These are phyloP conservation scores for Cyclotella distinguenda DNA, from an alignment of 108 stramenopile species.

Conservation along the genomic window DNA sequence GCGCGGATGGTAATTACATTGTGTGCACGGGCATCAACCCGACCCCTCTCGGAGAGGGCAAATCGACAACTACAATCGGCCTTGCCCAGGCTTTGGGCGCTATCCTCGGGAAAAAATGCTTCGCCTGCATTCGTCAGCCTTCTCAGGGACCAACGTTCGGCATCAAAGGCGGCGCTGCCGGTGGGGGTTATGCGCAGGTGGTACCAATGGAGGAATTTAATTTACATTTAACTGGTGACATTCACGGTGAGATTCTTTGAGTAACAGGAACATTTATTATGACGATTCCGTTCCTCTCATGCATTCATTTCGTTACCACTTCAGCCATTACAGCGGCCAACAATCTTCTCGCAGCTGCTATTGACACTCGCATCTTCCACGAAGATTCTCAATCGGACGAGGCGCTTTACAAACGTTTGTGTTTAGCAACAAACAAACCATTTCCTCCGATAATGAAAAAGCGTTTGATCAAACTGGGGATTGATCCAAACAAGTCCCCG, in stretches of 20 bases:
- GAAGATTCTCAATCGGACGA: constrained; percentile 89
- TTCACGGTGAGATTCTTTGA: constrained; percentile 57
- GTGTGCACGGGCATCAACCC: constrained; percentile 99
- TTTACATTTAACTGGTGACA: constrained; percentile 96
- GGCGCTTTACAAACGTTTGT: constrained; percentile 88
- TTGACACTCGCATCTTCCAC: constrained; percentile 97
- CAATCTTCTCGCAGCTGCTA: constrained; percentile 96
- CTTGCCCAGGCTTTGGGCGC: constrained; percentile 90
- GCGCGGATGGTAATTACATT: constrained; percentile 91
- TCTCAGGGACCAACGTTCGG: constrained; percentile 98
- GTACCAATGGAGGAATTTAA: constrained; percentile 99
- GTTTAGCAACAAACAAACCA: constrained; percentile 52
- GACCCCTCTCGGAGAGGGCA: constrained; percentile 98
- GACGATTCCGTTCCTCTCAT: too few species aligned
- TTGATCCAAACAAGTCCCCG: constrained; percentile 74
- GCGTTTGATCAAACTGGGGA: constrained; percentile 89
- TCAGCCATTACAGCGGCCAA: constrained; percentile 76
- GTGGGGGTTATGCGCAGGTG: constrained; percentile 93
- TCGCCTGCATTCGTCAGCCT: constrained; percentile 91
- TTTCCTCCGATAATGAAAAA: constrained; percentile 79
- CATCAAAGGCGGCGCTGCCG: constrained; percentile 99
- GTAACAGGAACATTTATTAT: too few species aligned
- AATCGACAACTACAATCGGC: constrained; percentile 93
- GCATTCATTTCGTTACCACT: too few species aligned
- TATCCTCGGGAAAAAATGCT: constrained; percentile 72